phyloP scores from a whole-genome alignment of 2,329 filamentous ascomycete genomes.

The Grosmannia serpens region DNA sequence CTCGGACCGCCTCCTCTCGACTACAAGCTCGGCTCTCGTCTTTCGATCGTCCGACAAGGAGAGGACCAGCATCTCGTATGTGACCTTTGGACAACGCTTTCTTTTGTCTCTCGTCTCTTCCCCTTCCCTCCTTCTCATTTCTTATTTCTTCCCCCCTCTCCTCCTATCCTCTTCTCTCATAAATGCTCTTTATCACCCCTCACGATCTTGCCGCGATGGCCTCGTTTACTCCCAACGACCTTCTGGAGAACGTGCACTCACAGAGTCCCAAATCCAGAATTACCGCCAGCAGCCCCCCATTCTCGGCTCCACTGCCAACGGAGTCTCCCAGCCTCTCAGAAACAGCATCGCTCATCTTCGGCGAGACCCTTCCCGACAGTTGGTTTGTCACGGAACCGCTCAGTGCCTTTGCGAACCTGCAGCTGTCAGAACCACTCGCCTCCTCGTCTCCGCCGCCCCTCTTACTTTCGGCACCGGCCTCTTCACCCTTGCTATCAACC shows the following conservation, averaged over 20 bases:
- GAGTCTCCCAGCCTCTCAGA: slow-evolving; percentile 10
- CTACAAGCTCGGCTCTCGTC: not conserved
- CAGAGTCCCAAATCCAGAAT: slow-evolving; percentile 13
- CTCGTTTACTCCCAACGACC: slow-evolving; percentile 15
- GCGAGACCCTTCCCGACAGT: not conserved
- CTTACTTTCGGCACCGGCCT: not conserved
- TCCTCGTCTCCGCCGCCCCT: not conserved
- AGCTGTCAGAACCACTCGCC: not conserved
- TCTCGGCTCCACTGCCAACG: not conserved
- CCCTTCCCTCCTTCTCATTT: not conserved
- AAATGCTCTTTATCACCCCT: not conserved
- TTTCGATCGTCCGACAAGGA: not conserved
- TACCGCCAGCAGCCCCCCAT: slow-evolving; percentile 13
- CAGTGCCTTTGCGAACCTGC: not conserved
- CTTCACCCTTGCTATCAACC: not conserved
- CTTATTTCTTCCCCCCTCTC: not conserved
- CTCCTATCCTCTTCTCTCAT: not conserved
- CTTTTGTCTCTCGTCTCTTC: not conserved
- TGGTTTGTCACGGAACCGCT: not conserved
- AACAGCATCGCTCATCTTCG: not conserved
- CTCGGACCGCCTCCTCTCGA: not conserved
- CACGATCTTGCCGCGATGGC: slow-evolving; percentile 14
- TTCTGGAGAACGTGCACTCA: slow-evolving; percentile 22
- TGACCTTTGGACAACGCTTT: not conserved
- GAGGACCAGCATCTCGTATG: not conserved